Percentiles rank a stretch among this genome's conserved stretches.
Conservation (phyloP, 352 stramenopile genomes). For the Pythium folliculosum region DNA sequence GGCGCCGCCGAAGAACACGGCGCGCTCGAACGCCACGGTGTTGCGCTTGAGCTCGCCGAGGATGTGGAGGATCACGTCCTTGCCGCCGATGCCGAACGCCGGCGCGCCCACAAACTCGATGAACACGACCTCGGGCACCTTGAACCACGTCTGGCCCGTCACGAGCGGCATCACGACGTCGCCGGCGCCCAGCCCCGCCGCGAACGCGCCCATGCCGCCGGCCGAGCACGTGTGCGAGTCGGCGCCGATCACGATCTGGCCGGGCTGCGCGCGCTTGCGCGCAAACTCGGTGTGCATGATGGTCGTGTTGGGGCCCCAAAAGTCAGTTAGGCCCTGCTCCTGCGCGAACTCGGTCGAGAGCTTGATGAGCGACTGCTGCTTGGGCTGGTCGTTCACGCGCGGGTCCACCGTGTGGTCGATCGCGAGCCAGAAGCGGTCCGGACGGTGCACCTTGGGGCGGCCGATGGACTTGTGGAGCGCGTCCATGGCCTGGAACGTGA, state of each 20-base stretch:
- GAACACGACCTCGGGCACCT: slow-evolving; percentile 74
- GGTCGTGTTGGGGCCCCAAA: slow-evolving; percentile 81
- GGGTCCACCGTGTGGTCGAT: slow-evolving; percentile 83
- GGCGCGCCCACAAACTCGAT: slow-evolving; percentile 79
- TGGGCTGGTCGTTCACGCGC: slow-evolving; percentile 74
- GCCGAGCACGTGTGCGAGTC: slow-evolving; percentile 79
- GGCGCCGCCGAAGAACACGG: slow-evolving; percentile 72
- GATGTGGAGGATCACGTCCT: slow-evolving; percentile 83
- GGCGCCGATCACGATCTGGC: slow-evolving; percentile 83
- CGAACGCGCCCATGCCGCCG: slow-evolving; percentile 77
- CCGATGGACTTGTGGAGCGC: slow-evolving; percentile 78
- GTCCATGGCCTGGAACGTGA: slow-evolving; percentile 86
- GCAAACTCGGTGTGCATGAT: slow-evolving; percentile 89
- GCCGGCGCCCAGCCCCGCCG: slow-evolving; percentile 64
- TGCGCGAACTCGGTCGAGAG: slow-evolving; percentile 77
- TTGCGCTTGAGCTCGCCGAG: slow-evolving; percentile 80
- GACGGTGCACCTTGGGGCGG: slow-evolving; percentile 64
- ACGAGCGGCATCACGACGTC: slow-evolving; percentile 86
- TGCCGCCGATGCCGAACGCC: slow-evolving; percentile 73
- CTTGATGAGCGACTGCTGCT: slow-evolving; percentile 81
- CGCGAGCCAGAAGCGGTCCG: slow-evolving; percentile 83
- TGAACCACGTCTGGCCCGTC: slow-evolving; percentile 86
- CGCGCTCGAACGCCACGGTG: slow-evolving; percentile 80
- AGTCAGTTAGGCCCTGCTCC: slow-evolving; percentile 71
- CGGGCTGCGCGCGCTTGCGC: slow-evolving; percentile 74